Base-by-base conservation (phyloP, 2,329 filamentous ascomycete species). In the Phaeoacremonium minimum region DNA sequence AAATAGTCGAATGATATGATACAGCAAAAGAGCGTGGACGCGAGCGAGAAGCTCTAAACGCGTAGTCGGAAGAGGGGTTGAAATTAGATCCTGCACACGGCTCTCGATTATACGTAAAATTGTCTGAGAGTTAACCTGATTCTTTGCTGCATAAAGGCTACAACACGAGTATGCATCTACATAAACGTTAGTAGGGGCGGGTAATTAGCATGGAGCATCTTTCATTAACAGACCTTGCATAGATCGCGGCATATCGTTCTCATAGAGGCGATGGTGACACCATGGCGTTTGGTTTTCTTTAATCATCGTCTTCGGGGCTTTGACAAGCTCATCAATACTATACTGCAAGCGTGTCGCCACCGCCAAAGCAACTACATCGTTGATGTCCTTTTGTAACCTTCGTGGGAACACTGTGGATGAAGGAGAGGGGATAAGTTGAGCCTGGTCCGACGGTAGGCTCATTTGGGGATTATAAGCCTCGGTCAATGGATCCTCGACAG, bases 121-220 rank as follows among this genome's bases (percentile, higher is more conserved):
- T 16, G 73, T 51, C 8, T 61, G 56, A 0, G 62, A 51, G 44
- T 79, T 80, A 14, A 50, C 46, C 1, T 59, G 42, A 32, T 69
- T 78, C 43, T 67, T 74, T 8, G 67, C 57, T 30, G 69, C 55
- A 45, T 74, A 75, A 1, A 80, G 52, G 2, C 72, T 71, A 47
- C 74, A 78, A 17, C 67, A 65, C 4, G 73, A 64, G 41, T 71
- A 58, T 0, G 69, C 73, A 43, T 78, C 74, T 75, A 32, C 26
- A 18, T 12, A 2, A 8, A n/a, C 29, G 31, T 42, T 11, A 32
- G 30, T 17, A 12, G n/a, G n/a, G n/a, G 4, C 15, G 2, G 7
- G 6, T 8, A 5, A 4, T 3, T 7, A 13, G 1, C 20, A 11
- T 7, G 11, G 13, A 16, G 6, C 3, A 8, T 15, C 8, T 18